Evolutionary conservation across 129 eudicot species (phyloP).

Genomic region (Artemisia tridentata): DNA sequence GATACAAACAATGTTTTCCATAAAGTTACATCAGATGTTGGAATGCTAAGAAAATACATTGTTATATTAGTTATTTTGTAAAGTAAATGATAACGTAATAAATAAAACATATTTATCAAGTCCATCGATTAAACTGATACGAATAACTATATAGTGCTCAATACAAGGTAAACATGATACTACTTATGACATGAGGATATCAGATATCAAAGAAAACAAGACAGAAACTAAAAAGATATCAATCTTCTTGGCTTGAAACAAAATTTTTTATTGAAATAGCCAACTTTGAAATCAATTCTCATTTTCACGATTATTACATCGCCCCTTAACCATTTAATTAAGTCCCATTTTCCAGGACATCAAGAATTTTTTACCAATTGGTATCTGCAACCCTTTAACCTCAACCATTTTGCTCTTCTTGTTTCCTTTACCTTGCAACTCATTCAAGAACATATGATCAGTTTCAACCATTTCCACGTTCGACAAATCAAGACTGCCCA

Average conservation of each 20-base stretch:
- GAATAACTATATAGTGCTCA: no score
- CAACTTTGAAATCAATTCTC: neutral
- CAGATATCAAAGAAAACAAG: neutral
- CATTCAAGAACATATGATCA: conserved; percentile 41
- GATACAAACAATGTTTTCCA: no score
- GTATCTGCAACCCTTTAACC: conserved; percentile 74
- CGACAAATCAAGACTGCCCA: conserved; percentile 28
- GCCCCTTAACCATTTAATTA: conserved; percentile 25
- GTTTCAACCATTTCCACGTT: conserved; percentile 42
- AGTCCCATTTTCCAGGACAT: conserved; percentile 72
- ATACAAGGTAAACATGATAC: no score
- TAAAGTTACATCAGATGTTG: no score
- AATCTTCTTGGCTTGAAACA: neutral
- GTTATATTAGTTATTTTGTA: no score
- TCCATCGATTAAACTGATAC: no score
- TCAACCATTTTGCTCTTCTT: conserved; percentile 72
- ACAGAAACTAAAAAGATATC: neutral
- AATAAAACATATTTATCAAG: no score
- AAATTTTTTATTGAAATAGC: neutral
- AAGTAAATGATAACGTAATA: no score
- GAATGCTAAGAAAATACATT: no score
- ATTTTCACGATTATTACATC: neutral
- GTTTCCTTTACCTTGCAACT: conserved; percentile 34
- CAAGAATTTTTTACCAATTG: conserved; percentile 62
- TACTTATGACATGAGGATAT: no score